phyloP scores from a whole-genome alignment of 2,329 filamentous ascomycete species.

The Beauveria sp. region DNA sequence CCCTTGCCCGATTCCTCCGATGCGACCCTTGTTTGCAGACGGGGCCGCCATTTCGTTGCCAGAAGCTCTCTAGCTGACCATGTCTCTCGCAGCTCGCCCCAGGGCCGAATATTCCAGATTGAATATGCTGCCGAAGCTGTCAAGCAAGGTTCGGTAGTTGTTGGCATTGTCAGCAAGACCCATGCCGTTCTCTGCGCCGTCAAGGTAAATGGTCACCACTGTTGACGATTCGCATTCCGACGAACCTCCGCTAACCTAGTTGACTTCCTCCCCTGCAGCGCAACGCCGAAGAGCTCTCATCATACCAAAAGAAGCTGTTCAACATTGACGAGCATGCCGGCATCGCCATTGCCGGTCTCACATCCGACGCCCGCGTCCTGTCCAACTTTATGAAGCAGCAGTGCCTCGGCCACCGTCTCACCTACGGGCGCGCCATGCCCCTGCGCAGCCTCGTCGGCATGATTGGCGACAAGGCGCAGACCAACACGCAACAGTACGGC shows the following conservation, averaged over 20 bases:
- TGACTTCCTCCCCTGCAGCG: slow-evolving; percentile 47
- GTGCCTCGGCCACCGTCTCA: slow-evolving; percentile 89
- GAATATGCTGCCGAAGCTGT: slow-evolving; percentile 98
- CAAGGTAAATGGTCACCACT: slow-evolving; percentile 58
- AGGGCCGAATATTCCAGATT: slow-evolving; percentile 99
- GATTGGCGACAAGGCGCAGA: slow-evolving; percentile 94
- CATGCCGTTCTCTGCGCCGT: slow-evolving; percentile 92
- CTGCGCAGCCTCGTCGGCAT: slow-evolving; percentile 81
- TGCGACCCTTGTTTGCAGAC: slow-evolving; percentile 9
- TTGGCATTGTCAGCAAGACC: slow-evolving; percentile 95
- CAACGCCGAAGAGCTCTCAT: slow-evolving; percentile 98
- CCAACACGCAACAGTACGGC: slow-evolving; percentile 96
- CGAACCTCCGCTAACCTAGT: neutral
- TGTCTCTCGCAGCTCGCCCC: slow-evolving; percentile 66
- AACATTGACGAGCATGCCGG: slow-evolving; percentile 92
- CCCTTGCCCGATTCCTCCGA: slow-evolving; percentile 8
- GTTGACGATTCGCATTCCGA: neutral
- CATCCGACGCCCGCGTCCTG: slow-evolving; percentile 94
- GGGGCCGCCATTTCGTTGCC: slow-evolving; percentile 13
- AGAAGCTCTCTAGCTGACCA: slow-evolving; percentile 18
- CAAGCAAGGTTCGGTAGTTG: slow-evolving; percentile 97
- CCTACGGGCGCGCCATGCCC: slow-evolving; percentile 89
- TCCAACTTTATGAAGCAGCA: slow-evolving; percentile 99
- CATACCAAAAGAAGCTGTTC: slow-evolving; percentile 99
- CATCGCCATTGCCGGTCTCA: slow-evolving; percentile 91